Percentiles rank a stretch among this genome's conserved stretches.
Evolutionary conservation across 768 basidiomycete genomes (phyloP).

Genomic region (Arthromyces matolae): DNA sequence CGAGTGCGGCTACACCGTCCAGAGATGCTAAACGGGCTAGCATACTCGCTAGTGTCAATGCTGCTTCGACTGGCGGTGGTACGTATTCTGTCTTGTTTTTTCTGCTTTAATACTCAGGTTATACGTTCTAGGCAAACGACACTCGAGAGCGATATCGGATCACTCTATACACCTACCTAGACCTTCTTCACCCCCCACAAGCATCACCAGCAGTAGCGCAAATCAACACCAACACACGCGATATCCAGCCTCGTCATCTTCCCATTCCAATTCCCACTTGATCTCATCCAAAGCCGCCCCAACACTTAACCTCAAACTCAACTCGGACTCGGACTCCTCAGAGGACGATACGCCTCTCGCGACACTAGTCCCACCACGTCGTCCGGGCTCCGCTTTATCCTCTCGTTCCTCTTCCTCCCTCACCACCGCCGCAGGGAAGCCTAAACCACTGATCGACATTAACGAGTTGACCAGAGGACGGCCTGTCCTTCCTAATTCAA

Average conservation of each 20-base stretch:
- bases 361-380: constrained; percentile 52
- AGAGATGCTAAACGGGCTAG: constrained; percentile 52
- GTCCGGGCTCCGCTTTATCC: constrained; percentile 63
- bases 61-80: constrained; percentile 4
- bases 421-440: neutral
- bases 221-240: neutral
- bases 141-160: constrained; percentile 25
- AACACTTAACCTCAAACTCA: neutral
- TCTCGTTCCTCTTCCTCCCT: constrained; percentile 28
- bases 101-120: neutral
- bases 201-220: too few relatives aligned
- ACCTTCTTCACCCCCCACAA: neutral
- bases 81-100: neutral
- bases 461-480: constrained; percentile 32
- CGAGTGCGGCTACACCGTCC: constrained; percentile 52
- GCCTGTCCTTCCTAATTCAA: constrained; percentile 1
- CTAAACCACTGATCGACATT: constrained; percentile 54
- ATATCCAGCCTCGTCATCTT: neutral
- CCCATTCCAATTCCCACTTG: neutral
- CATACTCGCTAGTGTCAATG: constrained; percentile 24
- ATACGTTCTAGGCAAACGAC: constrained; percentile 14
- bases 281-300: neutral
- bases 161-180: constrained; percentile 19
- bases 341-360: constrained; percentile 66
- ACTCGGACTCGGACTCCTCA: neutral